Percentiles rank a stretch among this genome's conserved stretches.
Conservation (phyloP, 148 eudicot species). For the Rhododendron kiyosumense region DNA sequence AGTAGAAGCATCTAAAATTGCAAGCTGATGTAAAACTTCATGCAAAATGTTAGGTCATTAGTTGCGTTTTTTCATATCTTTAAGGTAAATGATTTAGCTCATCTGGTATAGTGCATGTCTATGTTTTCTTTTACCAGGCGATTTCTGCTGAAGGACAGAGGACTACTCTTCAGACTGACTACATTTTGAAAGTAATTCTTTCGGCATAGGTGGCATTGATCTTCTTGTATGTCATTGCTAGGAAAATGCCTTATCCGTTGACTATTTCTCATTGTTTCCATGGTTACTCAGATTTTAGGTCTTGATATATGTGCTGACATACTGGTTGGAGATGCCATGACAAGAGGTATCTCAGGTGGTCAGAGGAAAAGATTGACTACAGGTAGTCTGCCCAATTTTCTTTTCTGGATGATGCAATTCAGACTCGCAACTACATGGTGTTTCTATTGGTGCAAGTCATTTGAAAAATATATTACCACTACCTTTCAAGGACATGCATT, state of each 20-base stretch:
- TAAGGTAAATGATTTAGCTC: neutral
- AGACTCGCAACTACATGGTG: neutral
- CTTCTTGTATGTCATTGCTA: neutral
- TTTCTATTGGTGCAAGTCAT: neutral
- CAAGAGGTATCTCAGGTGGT: conserved; percentile 79
- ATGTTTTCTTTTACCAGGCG: conserved; percentile 42
- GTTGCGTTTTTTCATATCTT: neutral
- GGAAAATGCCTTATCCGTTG: neutral
- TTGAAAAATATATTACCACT: neutral
- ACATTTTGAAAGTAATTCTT: conserved; percentile 65
- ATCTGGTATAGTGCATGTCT: neutral
- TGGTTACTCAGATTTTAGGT: conserved; percentile 59
- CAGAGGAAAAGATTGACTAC: conserved; percentile 78
- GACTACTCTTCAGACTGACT: conserved; percentile 68
- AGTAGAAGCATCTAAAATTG: neutral
- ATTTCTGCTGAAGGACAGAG: conserved; percentile 61
- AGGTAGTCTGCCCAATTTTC: conserved; percentile 27
- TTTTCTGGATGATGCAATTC: neutral
- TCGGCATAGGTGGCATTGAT: neutral
- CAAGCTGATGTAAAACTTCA: neutral
- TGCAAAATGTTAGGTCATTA: neutral
- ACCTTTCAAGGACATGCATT: neutral
- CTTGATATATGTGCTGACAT: conserved; percentile 75
- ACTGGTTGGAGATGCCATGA: conserved; percentile 72
- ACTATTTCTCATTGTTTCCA: conserved; percentile 5